Conservation (phyloP, 768 basidiomycete genomes). For the Tricholoma flavovirens region DNA sequence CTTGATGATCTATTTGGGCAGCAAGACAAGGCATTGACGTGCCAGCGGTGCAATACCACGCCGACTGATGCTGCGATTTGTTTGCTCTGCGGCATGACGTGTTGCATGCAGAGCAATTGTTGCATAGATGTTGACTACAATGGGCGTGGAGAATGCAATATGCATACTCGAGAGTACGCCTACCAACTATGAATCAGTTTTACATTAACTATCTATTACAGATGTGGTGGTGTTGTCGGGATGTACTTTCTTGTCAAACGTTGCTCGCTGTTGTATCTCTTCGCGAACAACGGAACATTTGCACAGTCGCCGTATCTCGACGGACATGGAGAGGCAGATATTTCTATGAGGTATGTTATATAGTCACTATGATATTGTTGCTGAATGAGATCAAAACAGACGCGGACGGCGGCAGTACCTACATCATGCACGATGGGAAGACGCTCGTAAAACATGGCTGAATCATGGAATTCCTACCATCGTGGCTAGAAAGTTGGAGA, state of each 20-base stretch:
- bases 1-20: slow-evolving; percentile 82
- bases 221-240: slow-evolving; percentile 87
- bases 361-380: neutral
- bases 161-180: slow-evolving; percentile 87
- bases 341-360: slow-evolving; percentile 72
- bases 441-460: slow-evolving; percentile 87
- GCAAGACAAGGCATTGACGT: slow-evolving; percentile 67
- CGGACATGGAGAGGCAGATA: slow-evolving; percentile 88
- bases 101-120: slow-evolving; percentile 91
- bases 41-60: slow-evolving; percentile 69
- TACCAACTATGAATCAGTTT: slow-evolving; percentile 1
- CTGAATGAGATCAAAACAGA: slow-evolving; percentile 32
- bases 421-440: slow-evolving; percentile 84
- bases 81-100: slow-evolving; percentile 79
- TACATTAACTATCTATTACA: slow-evolving; percentile 24
- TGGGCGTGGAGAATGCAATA: slow-evolving; percentile 86
- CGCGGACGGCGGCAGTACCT: slow-evolving; percentile 86
- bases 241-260: slow-evolving; percentile 90
- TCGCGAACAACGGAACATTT: slow-evolving; percentile 86
- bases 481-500: slow-evolving; percentile 85
- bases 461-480: slow-evolving; percentile 85
- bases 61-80: slow-evolving; percentile 89
- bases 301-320: slow-evolving; percentile 88
- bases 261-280: slow-evolving; percentile 85
- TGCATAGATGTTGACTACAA: slow-evolving; percentile 67